These are phyloP conservation scores for Schizophyllum commune DNA, from an alignment of 1,284 basidiomycete species.

Conservation along the genomic window DNA sequence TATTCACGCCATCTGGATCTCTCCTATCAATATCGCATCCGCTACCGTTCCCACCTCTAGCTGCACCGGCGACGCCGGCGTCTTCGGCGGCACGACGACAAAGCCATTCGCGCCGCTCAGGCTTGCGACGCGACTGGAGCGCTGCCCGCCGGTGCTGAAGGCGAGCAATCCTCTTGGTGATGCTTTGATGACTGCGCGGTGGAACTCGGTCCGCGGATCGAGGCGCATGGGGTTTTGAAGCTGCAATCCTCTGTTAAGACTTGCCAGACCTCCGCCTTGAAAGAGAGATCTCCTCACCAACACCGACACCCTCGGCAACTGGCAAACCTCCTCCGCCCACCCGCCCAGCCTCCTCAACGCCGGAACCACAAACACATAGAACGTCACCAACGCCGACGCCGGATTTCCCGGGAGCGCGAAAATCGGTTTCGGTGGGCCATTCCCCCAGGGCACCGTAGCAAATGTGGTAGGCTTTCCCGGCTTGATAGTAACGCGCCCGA, in stretches of 20 bases:
- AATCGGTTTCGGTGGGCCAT: conserved; percentile 42
- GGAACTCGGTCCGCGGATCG: conserved; percentile 76
- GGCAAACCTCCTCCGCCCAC: conserved; percentile 44
- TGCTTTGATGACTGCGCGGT: conserved; percentile 59
- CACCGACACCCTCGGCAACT: conserved; percentile 60
- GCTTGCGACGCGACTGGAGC: conserved; percentile 73
- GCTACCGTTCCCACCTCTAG: conserved; percentile 47
- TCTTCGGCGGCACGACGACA: conserved; percentile 54
- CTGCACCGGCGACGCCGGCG: conserved; percentile 25
- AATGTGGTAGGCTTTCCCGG: conserved; percentile 85
- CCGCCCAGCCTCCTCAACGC: conserved; percentile 70
- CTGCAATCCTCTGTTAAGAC: conserved; percentile 22
- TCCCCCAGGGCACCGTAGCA: conserved; percentile 54
- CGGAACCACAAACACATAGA: conserved; percentile 80
- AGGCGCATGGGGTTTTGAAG: conserved; percentile 55
- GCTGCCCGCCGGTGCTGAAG: conserved; percentile 77
- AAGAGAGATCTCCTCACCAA: conserved; percentile 35
- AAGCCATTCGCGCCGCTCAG: conserved; percentile 74
- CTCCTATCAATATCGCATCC: conserved; percentile 60
- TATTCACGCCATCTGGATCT: conserved; percentile 27
- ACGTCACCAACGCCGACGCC: conserved; percentile 82
- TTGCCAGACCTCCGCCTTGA: not conserved
- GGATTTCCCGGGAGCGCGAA: conserved; percentile 89
- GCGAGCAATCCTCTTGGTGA: conserved; percentile 48
- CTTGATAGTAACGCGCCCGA: conserved; percentile 68